Percentiles rank a stretch among this genome's conserved stretches.
phyloP scores from a whole-genome alignment of 1,284 basidiomycete genomes.

The Sanghuangporus baumii region DNA sequence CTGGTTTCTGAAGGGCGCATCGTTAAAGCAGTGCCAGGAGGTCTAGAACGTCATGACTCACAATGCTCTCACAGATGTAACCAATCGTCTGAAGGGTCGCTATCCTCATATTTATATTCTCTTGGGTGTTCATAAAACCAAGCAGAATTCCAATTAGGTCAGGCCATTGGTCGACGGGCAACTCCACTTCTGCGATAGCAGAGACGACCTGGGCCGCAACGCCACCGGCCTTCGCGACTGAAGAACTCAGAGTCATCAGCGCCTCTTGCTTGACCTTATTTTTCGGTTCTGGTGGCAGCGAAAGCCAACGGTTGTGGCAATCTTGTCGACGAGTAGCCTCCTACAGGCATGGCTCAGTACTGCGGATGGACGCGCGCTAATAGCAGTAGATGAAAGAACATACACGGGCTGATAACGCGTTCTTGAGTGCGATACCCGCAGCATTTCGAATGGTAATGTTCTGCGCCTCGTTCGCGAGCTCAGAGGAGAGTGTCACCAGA shows the following conservation, averaged over 20 bases:
- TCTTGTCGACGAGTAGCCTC: constrained; percentile 76
- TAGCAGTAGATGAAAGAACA: constrained; percentile 30
- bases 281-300: constrained; percentile 63
- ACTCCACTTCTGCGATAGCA: constrained; percentile 90
- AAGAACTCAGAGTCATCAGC: constrained; percentile 78
- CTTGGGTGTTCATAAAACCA: constrained; percentile 77
- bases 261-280: constrained; percentile 86
- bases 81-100: constrained; percentile 94
- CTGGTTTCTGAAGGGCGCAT: constrained; percentile 64
- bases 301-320: constrained; percentile 77
- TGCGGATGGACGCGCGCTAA: not conserved
- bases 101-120: constrained; percentile 78
- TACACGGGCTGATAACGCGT: constrained; percentile 86
- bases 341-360: constrained; percentile 36
- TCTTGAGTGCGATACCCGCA: constrained; percentile 96
- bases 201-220: constrained; percentile 93
- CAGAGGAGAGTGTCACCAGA: constrained; percentile 80
- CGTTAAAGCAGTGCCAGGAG: constrained; percentile 17
- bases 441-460: constrained; percentile 85
- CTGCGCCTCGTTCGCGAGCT: constrained; percentile 72
- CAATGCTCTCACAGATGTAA: constrained; percentile 95
- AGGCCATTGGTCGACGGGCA: constrained; percentile 84
- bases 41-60: constrained; percentile 40
- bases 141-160: constrained; percentile 88
- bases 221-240: constrained; percentile 68